Base-by-base conservation (phyloP, 106 monocot species). In the Dactylorhiza incarnata region DNA sequence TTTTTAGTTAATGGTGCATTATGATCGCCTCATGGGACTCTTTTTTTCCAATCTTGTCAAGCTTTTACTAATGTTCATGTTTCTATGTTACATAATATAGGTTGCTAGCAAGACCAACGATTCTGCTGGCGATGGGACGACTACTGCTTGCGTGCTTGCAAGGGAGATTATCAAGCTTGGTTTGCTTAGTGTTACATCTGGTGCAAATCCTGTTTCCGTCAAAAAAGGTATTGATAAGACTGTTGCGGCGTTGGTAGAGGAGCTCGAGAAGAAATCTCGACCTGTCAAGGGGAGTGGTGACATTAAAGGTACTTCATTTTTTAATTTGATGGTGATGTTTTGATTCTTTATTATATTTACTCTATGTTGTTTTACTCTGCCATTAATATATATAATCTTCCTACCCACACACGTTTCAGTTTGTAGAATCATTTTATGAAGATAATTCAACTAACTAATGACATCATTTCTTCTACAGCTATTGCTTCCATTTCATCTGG, bases 41-140 rank as follows among this genome's bases (percentile, higher is more conserved):
- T 17, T 69, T 46, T 24, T 46, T 45, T 44, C 0, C 10, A 29
- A 37, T 37, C 13, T 11, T 66, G 5, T 45, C 13, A 70, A n/a
- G 69, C 17, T 46, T 70, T 5, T 14, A 2, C 24, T 4, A 45
- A 4, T 29, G 26, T 43, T 71, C 47, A n/a, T 45, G 46, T 71
- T 17, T 46, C 45, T 71, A 44, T 72, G 49, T 45, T 43, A 43
- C 22, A 63, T 61, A 44, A 48, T 58, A 49, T 58, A 91, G 91
- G 91, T 89, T 87, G 87, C 88, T 47, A 91, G 86, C 56, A 92
- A 92, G 78, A 92, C 92, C 8, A 92, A 92, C 73, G 92, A 92
- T 66, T 89, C 88, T 65, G 88, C 92, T 53, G 88, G 92, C 61
- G 92, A 92, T 77, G 92, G 92, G 3, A 92, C 92, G 9, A 92